phyloP scores from a whole-genome alignment of 208 protist genomes.

The Trypanosoma mega region DNA sequence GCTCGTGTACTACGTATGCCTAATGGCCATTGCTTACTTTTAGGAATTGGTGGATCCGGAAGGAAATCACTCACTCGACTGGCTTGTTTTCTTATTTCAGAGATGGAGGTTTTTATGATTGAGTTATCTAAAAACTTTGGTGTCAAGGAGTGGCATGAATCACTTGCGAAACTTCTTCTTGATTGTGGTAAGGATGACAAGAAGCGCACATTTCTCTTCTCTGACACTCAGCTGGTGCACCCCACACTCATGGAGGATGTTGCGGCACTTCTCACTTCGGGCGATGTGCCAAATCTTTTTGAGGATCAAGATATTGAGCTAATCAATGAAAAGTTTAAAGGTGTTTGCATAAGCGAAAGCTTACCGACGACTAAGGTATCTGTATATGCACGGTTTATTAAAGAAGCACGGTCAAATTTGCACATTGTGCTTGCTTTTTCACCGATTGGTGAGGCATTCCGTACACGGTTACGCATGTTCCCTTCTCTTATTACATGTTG shows the following conservation, averaged over 20 bases:
- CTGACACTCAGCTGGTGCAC: constrained; percentile 96
- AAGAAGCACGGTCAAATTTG: constrained; percentile 93
- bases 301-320: constrained; percentile 95
- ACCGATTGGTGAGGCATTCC: constrained; percentile 95
- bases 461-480: constrained; percentile 96
- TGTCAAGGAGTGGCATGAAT: constrained; percentile 95
- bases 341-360: constrained; percentile 87
- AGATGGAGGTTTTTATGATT: constrained; percentile 94
- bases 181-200: constrained; percentile 96
- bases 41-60: constrained; percentile 98
- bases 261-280: constrained; percentile 95
- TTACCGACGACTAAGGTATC: constrained; percentile 95
- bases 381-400: constrained; percentile 95
- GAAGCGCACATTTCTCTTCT: constrained; percentile 96
- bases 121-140: constrained; percentile 97
- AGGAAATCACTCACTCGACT: constrained; percentile 95
- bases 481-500: constrained; percentile 97
- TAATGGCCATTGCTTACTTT: constrained; percentile 94
- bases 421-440: constrained; percentile 97
- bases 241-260: constrained; percentile 98
- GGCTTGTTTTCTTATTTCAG: constrained; percentile 93
- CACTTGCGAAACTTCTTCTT: constrained; percentile 91
- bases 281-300: constrained; percentile 97
- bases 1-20: constrained; percentile 93
- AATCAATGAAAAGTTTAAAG: constrained; percentile 94